Base-by-base conservation (phyloP, 352 stramenopile genomes). In the Phytophthora brassicae region DNA sequence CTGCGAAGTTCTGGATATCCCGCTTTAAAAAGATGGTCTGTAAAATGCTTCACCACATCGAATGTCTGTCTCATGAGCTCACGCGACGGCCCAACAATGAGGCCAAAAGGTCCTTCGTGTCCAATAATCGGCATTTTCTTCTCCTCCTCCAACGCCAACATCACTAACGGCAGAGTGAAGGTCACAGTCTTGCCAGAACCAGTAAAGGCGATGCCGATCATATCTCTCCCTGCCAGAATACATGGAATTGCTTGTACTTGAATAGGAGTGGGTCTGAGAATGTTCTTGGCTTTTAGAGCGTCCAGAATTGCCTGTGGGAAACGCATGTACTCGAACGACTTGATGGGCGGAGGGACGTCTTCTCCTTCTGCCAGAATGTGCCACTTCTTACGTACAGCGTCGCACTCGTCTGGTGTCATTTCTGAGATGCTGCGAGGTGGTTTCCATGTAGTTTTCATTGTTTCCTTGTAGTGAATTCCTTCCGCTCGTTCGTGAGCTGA, bases 201-300 rank as follows among this genome's bases (percentile, higher is more conserved):
- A 4, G 97, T 99, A 72, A 99, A 99, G 8, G 97, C 97, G 66
- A 99, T 99, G 47, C 97, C 97, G 42, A 99, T 98, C 79, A 99
- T 97, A 74, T 99, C 97, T 35, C 97, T 86, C 16, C 96, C 95
- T 1, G 95, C 89, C 26, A 99, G 83, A 46, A 98, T 98, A 29
- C 98, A 98, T 19, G 97, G 95, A 17, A 99, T 87, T 39, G 96
- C 97, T 66, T 99, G 97, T 64, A 99, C 97, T 81, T 99, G 97
- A 75, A 99, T 99, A 1, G 97, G 97, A 31, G 97, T 99, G 2
- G 97, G 97, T 5, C 92, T 77, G 53, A 92, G 80, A 56, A 99
- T 99, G 68, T 98, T 98, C 75, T 99, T 99, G 19, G 84, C 83
- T 43, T 92, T 80, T 14, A 99, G 83, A 23, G 86, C 86, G 1